Evolutionary conservation across 2,329 filamentous ascomycete genomes (phyloP).

Genomic region (Mycosphaerella sp.): DNA sequence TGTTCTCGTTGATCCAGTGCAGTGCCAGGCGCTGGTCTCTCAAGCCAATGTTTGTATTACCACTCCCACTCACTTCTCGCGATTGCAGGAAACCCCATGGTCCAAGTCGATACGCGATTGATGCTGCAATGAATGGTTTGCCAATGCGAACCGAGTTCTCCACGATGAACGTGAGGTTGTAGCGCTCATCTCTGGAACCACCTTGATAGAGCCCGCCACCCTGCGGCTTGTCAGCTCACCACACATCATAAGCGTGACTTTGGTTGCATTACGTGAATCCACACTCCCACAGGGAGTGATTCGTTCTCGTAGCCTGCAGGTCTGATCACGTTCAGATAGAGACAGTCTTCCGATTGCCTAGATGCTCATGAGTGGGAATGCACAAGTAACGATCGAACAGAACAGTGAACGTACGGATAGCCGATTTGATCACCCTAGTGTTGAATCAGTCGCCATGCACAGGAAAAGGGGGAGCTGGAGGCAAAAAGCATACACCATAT

Average conservation of each 20-base stretch:
- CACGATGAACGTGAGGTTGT: slow-evolving; percentile 58
- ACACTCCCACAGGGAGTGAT: slow-evolving; percentile 52
- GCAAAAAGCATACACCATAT: slow-evolving; percentile 29
- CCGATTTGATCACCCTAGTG: slow-evolving; percentile 26
- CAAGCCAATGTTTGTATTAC: slow-evolving; percentile 46
- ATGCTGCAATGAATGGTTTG: slow-evolving; percentile 52
- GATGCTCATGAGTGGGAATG: not conserved
- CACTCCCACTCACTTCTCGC: slow-evolving; percentile 48
- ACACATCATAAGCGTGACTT: not conserved
- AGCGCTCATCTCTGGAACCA: slow-evolving; percentile 48
- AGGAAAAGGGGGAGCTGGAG: too few relatives aligned
- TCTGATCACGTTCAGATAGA: slow-evolving; percentile 57
- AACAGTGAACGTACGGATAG: slow-evolving; percentile 25
- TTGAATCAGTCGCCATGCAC: not conserved
- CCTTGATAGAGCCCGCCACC: slow-evolving; percentile 33
- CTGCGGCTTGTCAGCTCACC: slow-evolving; percentile 33
- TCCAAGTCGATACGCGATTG: slow-evolving; percentile 59
- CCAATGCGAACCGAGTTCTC: slow-evolving; percentile 39
- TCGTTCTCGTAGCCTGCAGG: slow-evolving; percentile 43
- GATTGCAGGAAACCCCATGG: slow-evolving; percentile 64
- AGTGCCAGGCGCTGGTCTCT: slow-evolving; percentile 42
- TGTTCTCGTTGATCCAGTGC: slow-evolving; percentile 42
- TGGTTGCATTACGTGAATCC: slow-evolving; percentile 41
- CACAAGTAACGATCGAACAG: not conserved
- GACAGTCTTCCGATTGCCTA: slow-evolving; percentile 50